These are phyloP conservation scores for Cryptococcus amylolentus DNA, from an alignment of 1,284 basidiomycete species.

Conservation along the genomic window DNA sequence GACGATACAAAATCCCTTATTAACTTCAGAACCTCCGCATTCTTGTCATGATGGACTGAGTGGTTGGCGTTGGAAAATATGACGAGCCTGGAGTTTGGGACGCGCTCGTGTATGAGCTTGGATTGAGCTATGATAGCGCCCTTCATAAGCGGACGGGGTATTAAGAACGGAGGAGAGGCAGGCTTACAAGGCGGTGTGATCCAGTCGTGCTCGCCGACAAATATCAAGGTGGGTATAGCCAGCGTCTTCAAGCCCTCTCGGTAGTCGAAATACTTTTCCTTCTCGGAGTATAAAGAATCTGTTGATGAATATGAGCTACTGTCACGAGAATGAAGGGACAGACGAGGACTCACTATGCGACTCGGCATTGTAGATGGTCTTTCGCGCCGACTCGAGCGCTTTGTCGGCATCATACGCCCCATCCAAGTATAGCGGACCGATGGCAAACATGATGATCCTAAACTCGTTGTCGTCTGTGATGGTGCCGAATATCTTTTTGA, in stretches of 20 bases:
- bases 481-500: slow-evolving; percentile 15
- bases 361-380: slow-evolving; percentile 16
- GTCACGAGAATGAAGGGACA: neutral
- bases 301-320: no score
- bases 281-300: no score
- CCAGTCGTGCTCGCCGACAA: slow-evolving; percentile 23
- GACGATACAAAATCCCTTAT: no score
- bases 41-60: no score
- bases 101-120: no score
- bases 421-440: slow-evolving; percentile 20
- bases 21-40: no score
- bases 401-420: slow-evolving; percentile 16
- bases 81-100: no score
- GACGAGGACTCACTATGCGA: slow-evolving; percentile 18
- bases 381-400: slow-evolving; percentile 9
- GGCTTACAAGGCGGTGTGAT: slow-evolving; percentile 13
- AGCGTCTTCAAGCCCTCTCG: slow-evolving; percentile 9
- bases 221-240: slow-evolving; percentile 12
- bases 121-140: no score
- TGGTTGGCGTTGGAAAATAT: no score
- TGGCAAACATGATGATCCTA: slow-evolving; percentile 20
- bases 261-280: no score
- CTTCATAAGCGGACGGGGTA: neutral
- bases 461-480: slow-evolving; percentile 22
- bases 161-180: neutral